Evolutionary conservation across 116 monocot species (phyloP).

Genomic region (Papilionanthe hybrid): DNA sequence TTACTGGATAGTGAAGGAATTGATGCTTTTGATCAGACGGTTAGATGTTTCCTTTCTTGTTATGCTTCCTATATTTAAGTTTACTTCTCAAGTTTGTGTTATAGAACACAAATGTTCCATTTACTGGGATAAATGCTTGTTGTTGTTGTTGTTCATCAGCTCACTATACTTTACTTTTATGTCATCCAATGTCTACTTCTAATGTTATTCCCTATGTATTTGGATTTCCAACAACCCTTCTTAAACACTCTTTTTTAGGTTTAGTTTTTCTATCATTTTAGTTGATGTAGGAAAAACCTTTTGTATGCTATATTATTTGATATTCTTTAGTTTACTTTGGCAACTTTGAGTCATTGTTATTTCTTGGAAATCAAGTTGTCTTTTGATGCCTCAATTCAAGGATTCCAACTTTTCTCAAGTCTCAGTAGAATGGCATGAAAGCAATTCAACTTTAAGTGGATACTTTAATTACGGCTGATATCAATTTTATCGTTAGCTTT

Average conservation of each 20-base stretch:
- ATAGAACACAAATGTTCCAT: not conserved
- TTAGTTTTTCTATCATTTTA: not conserved
- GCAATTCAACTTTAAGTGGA: not conserved
- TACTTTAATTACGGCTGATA: not conserved
- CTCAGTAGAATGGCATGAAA: not conserved
- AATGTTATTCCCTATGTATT: not conserved
- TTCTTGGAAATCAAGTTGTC: not conserved
- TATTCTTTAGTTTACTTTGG: not conserved
- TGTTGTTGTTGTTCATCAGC: not conserved
- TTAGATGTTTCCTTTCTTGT: conserved; percentile 12
- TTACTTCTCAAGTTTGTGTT: not conserved
- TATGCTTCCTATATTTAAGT: not conserved
- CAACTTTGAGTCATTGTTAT: not conserved
- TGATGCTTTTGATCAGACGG: conserved; percentile 99
- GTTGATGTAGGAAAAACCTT: not conserved
- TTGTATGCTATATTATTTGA: not conserved
- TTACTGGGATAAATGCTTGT: too few relatives aligned
- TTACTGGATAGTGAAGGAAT: conserved; percentile 95
- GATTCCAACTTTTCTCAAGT: not conserved
- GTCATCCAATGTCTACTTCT: not conserved
- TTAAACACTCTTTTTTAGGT: not conserved
- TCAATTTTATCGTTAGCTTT: not conserved
- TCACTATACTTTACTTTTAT: not conserved
- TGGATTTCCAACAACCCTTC: not conserved
- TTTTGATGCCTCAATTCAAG: not conserved